A percentile compares a stretch with the other conserved stretches of the same genome.
These are phyloP conservation scores for Ceratocystis alfenasii DNA, from an alignment of 2,329 filamentous ascomycete genomes.

Conservation along the genomic window DNA sequence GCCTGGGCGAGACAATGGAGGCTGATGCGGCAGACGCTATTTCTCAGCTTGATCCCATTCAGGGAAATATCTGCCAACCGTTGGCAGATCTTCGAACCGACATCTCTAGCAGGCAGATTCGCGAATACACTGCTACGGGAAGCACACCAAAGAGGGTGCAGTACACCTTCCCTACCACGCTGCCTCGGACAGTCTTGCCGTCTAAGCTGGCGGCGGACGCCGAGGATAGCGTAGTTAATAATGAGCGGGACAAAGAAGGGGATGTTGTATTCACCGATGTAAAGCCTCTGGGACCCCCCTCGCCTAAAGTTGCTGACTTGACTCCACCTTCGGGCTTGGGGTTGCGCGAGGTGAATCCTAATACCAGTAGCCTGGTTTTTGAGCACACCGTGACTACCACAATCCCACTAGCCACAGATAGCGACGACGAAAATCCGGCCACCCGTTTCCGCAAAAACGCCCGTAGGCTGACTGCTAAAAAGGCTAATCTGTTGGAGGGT, in stretches of 20 bases:
- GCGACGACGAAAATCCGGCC: not conserved
- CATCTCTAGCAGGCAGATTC: slow-evolving; percentile 52
- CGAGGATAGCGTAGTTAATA: slow-evolving; percentile 25
- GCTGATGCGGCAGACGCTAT: slow-evolving; percentile 46
- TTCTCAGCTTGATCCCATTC: slow-evolving; percentile 50
- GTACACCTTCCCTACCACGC: slow-evolving; percentile 66
- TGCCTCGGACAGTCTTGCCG: slow-evolving; percentile 58
- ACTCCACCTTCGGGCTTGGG: slow-evolving; percentile 29
- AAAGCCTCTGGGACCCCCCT: slow-evolving; percentile 21
- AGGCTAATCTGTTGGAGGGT: slow-evolving; percentile 17
- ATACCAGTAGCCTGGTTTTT: slow-evolving; percentile 24
- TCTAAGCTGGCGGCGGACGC: slow-evolving; percentile 35
- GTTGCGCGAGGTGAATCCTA: slow-evolving; percentile 46
- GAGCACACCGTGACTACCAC: slow-evolving; percentile 19
- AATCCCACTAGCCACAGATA: slow-evolving; percentile 13
- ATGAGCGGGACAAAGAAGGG: slow-evolving; percentile 30
- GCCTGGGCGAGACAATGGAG: slow-evolving; percentile 56
- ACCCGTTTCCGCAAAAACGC: slow-evolving; percentile 5
- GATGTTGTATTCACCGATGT: slow-evolving; percentile 36
- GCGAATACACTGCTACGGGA: slow-evolving; percentile 76
- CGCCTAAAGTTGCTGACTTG: slow-evolving; percentile 20
- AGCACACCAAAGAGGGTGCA: slow-evolving; percentile 68
- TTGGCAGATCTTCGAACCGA: slow-evolving; percentile 58
- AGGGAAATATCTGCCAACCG: slow-evolving; percentile 50
- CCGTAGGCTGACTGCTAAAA: slow-evolving; percentile 14